phyloP scores from a whole-genome alignment of 768 basidiomycete genomes.

The Mycena olivaceomarginata region DNA sequence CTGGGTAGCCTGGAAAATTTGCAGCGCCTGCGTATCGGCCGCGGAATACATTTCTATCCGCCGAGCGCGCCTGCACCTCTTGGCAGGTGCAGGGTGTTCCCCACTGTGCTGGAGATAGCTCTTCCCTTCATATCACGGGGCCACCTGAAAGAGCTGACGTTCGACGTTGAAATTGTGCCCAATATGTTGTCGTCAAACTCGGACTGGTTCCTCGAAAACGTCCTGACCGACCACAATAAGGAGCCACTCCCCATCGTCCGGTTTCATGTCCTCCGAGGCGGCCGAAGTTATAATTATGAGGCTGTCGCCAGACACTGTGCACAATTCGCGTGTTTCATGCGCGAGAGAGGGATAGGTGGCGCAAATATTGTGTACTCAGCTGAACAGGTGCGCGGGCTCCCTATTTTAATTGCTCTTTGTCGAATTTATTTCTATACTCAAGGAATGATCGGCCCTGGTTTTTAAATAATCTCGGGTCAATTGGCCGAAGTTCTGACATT shows the following conservation, averaged over 20 bases:
- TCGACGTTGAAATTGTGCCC: constrained; percentile 4
- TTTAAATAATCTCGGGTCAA: too few relatives aligned
- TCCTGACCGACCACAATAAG: not conserved
- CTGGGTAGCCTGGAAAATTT: not conserved
- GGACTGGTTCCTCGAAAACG: not conserved
- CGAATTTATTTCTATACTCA: too few relatives aligned
- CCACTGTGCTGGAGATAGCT: not conserved
- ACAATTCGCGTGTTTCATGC: not conserved
- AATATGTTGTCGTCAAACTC: not conserved
- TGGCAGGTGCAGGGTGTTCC: not conserved
- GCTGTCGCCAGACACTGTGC: not conserved
- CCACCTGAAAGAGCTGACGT: not conserved
- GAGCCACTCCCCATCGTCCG: not conserved
- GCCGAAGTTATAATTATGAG: not conserved
- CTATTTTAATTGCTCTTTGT: too few relatives aligned
- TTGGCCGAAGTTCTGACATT: too few relatives aligned
- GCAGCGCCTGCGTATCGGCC: not conserved
- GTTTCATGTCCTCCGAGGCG: not conserved
- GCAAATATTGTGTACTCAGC: too few relatives aligned
- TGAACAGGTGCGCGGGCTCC: too few relatives aligned
- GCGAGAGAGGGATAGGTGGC: not conserved
- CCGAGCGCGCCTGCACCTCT: too few relatives aligned
- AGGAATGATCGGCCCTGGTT: too few relatives aligned
- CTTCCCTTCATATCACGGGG: not conserved
- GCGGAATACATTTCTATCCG: not conserved